These are phyloP conservation scores for Paramecium biaurelia DNA, from an alignment of 73 alveolate species.

Conservation along the genomic window DNA sequence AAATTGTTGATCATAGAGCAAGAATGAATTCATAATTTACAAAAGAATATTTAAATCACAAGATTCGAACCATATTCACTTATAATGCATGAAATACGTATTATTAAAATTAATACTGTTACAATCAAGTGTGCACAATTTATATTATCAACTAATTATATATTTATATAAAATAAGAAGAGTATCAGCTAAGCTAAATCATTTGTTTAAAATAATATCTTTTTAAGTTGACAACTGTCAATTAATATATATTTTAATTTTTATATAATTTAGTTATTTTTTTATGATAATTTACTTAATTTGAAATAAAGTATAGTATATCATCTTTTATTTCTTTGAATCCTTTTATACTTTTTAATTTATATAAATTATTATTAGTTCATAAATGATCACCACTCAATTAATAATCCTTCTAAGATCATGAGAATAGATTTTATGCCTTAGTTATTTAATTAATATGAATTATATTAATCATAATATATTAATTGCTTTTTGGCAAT, in stretches of 20 bases:
- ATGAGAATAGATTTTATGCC: not conserved
- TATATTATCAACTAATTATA: not conserved
- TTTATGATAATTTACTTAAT: not conserved
- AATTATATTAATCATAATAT: not conserved
- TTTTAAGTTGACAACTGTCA: not conserved
- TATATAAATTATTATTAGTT: no score
- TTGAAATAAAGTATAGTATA: not conserved
- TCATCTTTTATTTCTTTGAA: not conserved
- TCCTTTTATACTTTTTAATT: no score
- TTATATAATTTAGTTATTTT: not conserved
- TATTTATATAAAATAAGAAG: not conserved
- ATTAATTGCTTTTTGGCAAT: slow-evolving; percentile 7
- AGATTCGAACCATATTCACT: not conserved
- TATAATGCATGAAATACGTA: not conserved
- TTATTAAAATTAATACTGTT: not conserved
- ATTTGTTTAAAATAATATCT: not conserved
- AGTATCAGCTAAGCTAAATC: not conserved
- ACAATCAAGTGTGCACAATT: slow-evolving; percentile 35
- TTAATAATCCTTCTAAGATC: no score
- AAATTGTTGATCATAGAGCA: not conserved
- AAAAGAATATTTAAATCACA: slow-evolving; percentile 15
- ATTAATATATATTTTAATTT: not conserved
- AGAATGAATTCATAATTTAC: slow-evolving; percentile 25
- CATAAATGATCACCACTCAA: no score
- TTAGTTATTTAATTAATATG: not conserved